Evolutionary conservation across 495 filamentous ascomycete genomes (phyloP), one percentile per base, ranked within the genome.

Genomic region (Penicillium soppii): DNA sequence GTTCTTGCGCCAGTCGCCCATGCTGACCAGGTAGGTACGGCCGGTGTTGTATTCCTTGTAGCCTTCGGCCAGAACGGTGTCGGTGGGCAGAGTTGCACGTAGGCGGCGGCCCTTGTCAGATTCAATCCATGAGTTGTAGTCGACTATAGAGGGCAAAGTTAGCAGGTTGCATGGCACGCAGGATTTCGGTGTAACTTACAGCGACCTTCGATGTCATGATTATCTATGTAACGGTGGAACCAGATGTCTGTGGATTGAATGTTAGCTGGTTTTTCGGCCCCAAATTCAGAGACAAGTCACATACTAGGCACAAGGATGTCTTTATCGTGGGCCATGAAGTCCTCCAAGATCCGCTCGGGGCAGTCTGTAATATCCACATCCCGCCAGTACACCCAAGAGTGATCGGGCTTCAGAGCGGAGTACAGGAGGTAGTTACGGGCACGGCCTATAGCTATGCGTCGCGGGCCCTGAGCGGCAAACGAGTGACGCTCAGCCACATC

Each of bases 51-150:
- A 97, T 68, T 98, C 85, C 67, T 88, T 89, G 74, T 98, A 98
- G 51, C 92, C 92, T 81, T 98, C 94, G 26, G 88, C 94, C 26
- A 98, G 70, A 54, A 98, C 77, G 27, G 84, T 73, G 58, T 96
- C 85, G 63, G 89, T 88, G 50, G 83, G 72, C n/a, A 96, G 79
- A 26, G 75, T 82, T 10, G 79, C 67, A 9, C 87, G 82, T 38
- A 97, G 78, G 51, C 82, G 86, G 15, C 85, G 82, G 46, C 76
- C 92, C 66, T 91, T 86, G 36, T 88, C 83, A 15, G 94, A 95
- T 75, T 98, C 94, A 59, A 95, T 84, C 94, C 94, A 98, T 0
- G 94, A 98, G 73, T 98, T 98, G 74, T 97, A 98, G 67, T 98
- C 94, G 61, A 97, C 91, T 96, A 57, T 19, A 26, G 38, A 48